A percentile compares a stretch with the other conserved stretches of the same genome.
Conservation (phyloP, 306 rosid species). For the Malus asiatica region DNA sequence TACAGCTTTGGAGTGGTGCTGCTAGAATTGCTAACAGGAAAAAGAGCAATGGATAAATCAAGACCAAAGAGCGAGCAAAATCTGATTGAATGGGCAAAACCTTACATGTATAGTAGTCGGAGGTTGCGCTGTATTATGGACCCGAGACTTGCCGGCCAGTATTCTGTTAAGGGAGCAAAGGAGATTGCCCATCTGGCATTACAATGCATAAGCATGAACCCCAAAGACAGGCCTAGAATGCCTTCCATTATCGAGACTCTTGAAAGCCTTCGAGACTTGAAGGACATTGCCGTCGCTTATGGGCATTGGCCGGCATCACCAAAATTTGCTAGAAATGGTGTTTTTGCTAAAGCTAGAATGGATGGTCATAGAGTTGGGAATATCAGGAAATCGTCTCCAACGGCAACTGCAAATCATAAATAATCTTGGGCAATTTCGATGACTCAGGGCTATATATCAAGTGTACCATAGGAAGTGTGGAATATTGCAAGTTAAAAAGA, state of each 20-base stretch:
- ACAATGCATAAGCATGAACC: constrained; percentile 66
- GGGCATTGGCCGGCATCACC: constrained; percentile 75
- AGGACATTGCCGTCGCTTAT: constrained; percentile 83
- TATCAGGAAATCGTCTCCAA: constrained; percentile 35
- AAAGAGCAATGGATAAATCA: constrained; percentile 73
- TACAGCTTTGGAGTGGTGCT: constrained; percentile 89
- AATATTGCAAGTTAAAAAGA: not conserved
- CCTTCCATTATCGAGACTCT: constrained; percentile 64
- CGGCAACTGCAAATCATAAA: not conserved
- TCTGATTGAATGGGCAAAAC: constrained; percentile 88
- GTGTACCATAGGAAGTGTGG: not conserved
- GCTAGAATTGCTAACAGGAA: constrained; percentile 74
- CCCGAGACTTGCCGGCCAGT: constrained; percentile 78
- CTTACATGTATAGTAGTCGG: constrained; percentile 55
- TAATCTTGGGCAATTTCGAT: not conserved
- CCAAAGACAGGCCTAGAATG: constrained; percentile 91
- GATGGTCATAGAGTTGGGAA: constrained; percentile 35
- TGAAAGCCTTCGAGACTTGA: constrained; percentile 54
- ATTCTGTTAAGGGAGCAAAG: constrained; percentile 81
- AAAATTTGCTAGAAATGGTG: constrained; percentile 50
- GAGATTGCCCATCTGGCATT: constrained; percentile 63
- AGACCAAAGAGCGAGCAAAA: constrained; percentile 73
- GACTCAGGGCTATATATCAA: not conserved
- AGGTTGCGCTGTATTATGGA: constrained; percentile 65
- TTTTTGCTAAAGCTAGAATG: constrained; percentile 35